Base-by-base conservation (phyloP, 2,329 filamentous ascomycete species). In the Paraphaeosphaeria minitans region DNA sequence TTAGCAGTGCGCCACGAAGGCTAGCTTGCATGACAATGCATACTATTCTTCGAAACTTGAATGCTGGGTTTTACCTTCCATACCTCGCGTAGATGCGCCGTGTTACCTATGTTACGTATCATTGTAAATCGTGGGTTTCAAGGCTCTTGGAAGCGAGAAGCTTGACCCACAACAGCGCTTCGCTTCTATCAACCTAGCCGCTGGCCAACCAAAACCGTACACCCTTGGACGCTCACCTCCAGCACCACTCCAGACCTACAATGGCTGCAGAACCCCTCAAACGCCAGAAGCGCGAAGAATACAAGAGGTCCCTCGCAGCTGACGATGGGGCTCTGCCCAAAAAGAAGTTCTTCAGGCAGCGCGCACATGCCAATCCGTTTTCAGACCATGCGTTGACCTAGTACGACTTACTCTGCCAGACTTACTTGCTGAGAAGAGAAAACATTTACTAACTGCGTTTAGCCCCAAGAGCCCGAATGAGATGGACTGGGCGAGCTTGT, bases 291-390 rank as follows among this genome's bases (percentile, higher is more conserved):
- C 81, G 82, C 60, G 80, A 82, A 51, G 77, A 81, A 49, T 80
- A 80, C 64, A 77, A 76, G 42, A 73, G 74, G 48, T 66, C 70
- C 2, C 67, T 77, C 14, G 66, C 63, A 27, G 72, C 72, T 54
- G 68, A 72, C 13, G 75, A 78, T 62, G 78, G 86, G 8, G 84
- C 87, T 69, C 80, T 97, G 69, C 95, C 95, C 10, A 89, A 92
- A 79, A 99, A 99, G 83, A 94, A 91, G 81, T 97, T 95, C 80
- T 99, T 97, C 77, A 87, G 95, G 56, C 95, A 99, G 79, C 87
- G 95, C 77, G 95, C 95, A 39, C 95, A 99, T 80, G 95, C 95
- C 63, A 99, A 99, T 80, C 93, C 94, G 7, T 99, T 99, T 80
- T 97, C 94, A 2, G 95, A 99, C 72, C 95, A 99, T 81, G 82